These are phyloP conservation scores for Paracoccidioides brasiliensis DNA, from an alignment of 2,329 filamentous ascomycete species.

Conservation along the genomic window DNA sequence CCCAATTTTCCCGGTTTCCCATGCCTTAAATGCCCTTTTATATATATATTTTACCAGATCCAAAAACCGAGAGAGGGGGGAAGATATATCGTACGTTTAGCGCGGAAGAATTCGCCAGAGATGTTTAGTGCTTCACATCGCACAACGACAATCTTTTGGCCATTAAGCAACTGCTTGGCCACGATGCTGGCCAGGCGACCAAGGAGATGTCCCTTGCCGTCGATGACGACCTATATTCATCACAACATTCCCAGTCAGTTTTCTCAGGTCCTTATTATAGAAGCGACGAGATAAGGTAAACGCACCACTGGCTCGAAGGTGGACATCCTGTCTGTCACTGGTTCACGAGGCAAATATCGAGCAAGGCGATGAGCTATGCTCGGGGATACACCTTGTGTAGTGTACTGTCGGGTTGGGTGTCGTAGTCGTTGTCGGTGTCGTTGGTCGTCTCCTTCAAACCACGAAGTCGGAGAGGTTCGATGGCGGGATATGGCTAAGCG, in stretches of 20 bases:
- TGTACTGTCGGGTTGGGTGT: constrained; percentile 36
- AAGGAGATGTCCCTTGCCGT: constrained; percentile 99
- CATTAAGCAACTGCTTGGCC: constrained; percentile 96
- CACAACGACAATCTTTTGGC: constrained; percentile 98
- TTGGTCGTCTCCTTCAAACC: constrained; percentile 22
- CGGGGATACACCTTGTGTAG: constrained; percentile 30
- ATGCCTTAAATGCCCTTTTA: constrained; percentile 8
- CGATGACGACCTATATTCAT: constrained; percentile 77
- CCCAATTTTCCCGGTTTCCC: constrained; percentile 3
- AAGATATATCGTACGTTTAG: constrained; percentile 76
- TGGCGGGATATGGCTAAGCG: constrained; percentile 26
- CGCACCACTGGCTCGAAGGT: constrained; percentile 54
- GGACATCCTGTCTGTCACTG: constrained; percentile 46
- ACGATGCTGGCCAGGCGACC: constrained; percentile 96
- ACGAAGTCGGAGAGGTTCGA: constrained; percentile 21
- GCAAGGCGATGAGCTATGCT: constrained; percentile 29
- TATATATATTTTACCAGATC: constrained; percentile 5
- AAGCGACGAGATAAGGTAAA: constrained; percentile 17
- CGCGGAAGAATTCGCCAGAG: constrained; percentile 99
- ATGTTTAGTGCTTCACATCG: constrained; percentile 99
- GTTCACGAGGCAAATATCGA: constrained; percentile 30
- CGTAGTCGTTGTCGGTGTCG: constrained; percentile 11
- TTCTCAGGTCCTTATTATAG: constrained; percentile 5
- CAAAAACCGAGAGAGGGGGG: constrained; percentile 11
- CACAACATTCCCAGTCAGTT: constrained; percentile 23